These are phyloP conservation scores for Diaporthe vaccinii DNA, from an alignment of 2,329 filamentous ascomycete species.

Conservation along the genomic window DNA sequence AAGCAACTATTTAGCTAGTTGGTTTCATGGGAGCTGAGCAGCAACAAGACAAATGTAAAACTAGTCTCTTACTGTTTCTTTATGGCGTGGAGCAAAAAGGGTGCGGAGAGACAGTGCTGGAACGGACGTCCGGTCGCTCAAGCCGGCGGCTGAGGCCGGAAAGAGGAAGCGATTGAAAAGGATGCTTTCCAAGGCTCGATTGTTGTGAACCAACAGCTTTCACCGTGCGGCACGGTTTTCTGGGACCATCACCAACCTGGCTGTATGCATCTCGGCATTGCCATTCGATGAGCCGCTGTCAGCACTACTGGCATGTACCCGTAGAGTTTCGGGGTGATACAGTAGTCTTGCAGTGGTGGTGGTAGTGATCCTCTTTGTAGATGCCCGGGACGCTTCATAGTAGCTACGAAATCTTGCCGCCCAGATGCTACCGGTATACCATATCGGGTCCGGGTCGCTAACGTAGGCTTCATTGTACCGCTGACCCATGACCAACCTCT, in stretches of 20 bases:
- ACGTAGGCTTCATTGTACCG: background rate
- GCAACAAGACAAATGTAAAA: background rate
- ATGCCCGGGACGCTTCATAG: no score
- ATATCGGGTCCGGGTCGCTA: background rate
- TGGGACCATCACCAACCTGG: background rate
- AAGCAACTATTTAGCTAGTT: no score
- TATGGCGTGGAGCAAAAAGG: background rate
- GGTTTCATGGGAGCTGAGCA: background rate
- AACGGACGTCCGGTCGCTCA: background rate
- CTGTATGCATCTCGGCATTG: background rate
- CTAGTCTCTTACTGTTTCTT: background rate
- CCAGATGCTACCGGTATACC: background rate
- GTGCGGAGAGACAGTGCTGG: background rate
- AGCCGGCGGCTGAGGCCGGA: background rate
- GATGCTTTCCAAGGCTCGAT: background rate
- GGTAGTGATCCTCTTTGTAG: no score
- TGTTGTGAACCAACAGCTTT: background rate
- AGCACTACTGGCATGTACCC: background rate
- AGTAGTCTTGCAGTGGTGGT: no score
- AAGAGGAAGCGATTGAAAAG: background rate
- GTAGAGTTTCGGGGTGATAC: background rate
- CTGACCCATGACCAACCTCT: background rate
- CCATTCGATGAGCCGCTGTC: background rate
- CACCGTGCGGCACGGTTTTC: no score
- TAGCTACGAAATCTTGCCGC: background rate